A percentile compares a stretch with the other conserved stretches of the same genome.
phyloP scores from a whole-genome alignment of 768 basidiomycete species.

The Boletellus emodensis region DNA sequence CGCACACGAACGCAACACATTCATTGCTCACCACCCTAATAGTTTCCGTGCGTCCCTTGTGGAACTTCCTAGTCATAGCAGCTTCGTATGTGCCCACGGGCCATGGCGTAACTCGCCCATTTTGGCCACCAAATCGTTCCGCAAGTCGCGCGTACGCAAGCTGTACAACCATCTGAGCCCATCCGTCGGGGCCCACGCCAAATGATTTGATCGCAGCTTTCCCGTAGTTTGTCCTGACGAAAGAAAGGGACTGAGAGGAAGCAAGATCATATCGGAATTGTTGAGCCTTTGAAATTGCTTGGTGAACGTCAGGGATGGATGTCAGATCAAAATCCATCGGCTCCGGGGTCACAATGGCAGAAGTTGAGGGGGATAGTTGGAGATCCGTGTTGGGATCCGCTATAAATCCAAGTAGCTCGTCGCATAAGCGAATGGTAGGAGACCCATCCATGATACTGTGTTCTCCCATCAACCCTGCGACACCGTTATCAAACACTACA shows the following conservation, averaged over 20 bases:
- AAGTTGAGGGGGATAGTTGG: slow-evolving; percentile 33
- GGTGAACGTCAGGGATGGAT: slow-evolving; percentile 26
- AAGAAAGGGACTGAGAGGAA: slow-evolving; percentile 58
- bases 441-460: slow-evolving; percentile 92
- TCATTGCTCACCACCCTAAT: slow-evolving; percentile 79
- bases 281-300: slow-evolving; percentile 56
- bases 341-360: slow-evolving; percentile 32
- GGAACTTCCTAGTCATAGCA: slow-evolving; percentile 83
- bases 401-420: slow-evolving; percentile 61
- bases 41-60: slow-evolving; percentile 91
- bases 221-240: slow-evolving; percentile 71
- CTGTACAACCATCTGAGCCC: slow-evolving; percentile 92
- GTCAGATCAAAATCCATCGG: slow-evolving; percentile 66
- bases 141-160: slow-evolving; percentile 78
- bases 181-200: slow-evolving; percentile 89
- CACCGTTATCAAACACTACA: slow-evolving; percentile 77
- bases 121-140: slow-evolving; percentile 24
- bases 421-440: slow-evolving; percentile 69
- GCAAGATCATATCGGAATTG: slow-evolving; percentile 53
- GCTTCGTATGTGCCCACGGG: slow-evolving; percentile 90
- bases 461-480: slow-evolving; percentile 89
- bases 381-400: slow-evolving; percentile 62
- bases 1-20: slow-evolving; percentile 69
- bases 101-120: slow-evolving; percentile 33
- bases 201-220: slow-evolving; percentile 83